Conservation (phyloP, 2,329 filamentous ascomycete species). For the Curvularia eragrostidis region DNA sequence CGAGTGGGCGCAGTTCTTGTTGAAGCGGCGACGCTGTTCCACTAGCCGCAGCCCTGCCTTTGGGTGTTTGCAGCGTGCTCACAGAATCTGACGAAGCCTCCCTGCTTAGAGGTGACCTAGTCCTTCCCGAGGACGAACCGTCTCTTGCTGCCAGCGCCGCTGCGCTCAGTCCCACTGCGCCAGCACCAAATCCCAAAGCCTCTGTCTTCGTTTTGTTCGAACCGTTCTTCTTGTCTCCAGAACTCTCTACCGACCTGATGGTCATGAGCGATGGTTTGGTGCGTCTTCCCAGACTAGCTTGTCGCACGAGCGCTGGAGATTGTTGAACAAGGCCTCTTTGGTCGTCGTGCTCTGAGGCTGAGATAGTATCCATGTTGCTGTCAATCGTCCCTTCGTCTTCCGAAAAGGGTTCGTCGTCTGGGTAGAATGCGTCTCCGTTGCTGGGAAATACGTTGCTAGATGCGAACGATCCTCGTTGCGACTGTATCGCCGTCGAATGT, state of each 20-base stretch:
- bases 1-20: conserved; percentile 36
- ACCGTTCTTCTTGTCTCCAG: conserved; percentile 30
- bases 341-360: conserved; percentile 46
- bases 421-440: conserved; percentile 50
- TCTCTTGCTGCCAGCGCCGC: conserved; percentile 37
- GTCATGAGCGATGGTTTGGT: conserved; percentile 57
- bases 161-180: conserved; percentile 35
- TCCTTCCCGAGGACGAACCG: conserved; percentile 28
- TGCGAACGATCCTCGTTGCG: conserved; percentile 54
- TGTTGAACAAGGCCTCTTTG: conserved; percentile 48
- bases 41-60: conserved; percentile 23
- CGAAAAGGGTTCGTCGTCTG: conserved; percentile 45
- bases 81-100: conserved; percentile 47
- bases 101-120: conserved; percentile 37
- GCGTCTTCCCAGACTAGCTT: conserved; percentile 57
- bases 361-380: conserved; percentile 40
- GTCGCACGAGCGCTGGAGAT: conserved; percentile 45
- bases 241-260: conserved; percentile 53
- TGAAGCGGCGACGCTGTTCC: conserved; percentile 32
- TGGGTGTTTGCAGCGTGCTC: conserved; percentile 32
- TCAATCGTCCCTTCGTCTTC: conserved; percentile 50
- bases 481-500: conserved; percentile 52
- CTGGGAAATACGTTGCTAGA: conserved; percentile 59
- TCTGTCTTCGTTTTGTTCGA: conserved; percentile 29
- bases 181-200: conserved; percentile 21